These are phyloP conservation scores for Saturnispora hagleri DNA, from an alignment of 805 yeast genomes.

Conservation along the genomic window DNA sequence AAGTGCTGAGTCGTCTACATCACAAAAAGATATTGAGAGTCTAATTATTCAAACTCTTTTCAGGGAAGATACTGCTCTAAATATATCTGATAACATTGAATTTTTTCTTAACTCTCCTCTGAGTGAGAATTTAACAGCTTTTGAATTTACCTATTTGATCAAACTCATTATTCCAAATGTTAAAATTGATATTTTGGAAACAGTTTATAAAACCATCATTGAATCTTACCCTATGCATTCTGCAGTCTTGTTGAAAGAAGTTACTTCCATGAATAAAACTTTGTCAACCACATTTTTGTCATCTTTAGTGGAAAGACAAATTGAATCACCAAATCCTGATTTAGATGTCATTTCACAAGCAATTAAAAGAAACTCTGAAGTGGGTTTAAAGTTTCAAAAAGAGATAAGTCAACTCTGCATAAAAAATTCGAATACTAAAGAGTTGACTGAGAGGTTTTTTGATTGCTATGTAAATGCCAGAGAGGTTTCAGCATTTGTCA, in stretches of 20 bases:
- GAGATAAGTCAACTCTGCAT: slow-evolving; percentile 22
- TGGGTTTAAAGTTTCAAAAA: slow-evolving; percentile 40
- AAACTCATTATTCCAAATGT: slow-evolving; percentile 24
- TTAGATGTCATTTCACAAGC: slow-evolving; percentile 41
- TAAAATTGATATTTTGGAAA: slow-evolving; percentile 37
- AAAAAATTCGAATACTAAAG: not conserved
- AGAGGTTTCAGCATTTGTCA: slow-evolving; percentile 43
- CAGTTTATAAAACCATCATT: slow-evolving; percentile 36
- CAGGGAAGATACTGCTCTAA: slow-evolving; percentile 17
- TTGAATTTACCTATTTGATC: slow-evolving; percentile 25
- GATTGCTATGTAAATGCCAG: slow-evolving; percentile 47
- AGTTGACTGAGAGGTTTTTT: slow-evolving; percentile 13
- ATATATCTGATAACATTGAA: slow-evolving; percentile 26
- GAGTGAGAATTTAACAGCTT: slow-evolving; percentile 10
- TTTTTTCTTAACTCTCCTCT: slow-evolving; percentile 22
- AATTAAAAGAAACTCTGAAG: slow-evolving; percentile 46
- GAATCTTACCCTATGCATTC: slow-evolving; percentile 31
- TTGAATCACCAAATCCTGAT: slow-evolving; percentile 14
- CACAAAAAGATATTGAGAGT: slow-evolving; percentile 3
- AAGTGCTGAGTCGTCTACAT: not conserved
- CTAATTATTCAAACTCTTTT: slow-evolving; percentile 25
- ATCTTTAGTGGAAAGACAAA: slow-evolving; percentile 29
- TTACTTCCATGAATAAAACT: slow-evolving; percentile 43
- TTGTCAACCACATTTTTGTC: slow-evolving; percentile 44
- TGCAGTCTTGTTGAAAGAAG: slow-evolving; percentile 34